phyloP scores from a whole-genome alignment of 306 rosid species.

The Vigna mungo region DNA sequence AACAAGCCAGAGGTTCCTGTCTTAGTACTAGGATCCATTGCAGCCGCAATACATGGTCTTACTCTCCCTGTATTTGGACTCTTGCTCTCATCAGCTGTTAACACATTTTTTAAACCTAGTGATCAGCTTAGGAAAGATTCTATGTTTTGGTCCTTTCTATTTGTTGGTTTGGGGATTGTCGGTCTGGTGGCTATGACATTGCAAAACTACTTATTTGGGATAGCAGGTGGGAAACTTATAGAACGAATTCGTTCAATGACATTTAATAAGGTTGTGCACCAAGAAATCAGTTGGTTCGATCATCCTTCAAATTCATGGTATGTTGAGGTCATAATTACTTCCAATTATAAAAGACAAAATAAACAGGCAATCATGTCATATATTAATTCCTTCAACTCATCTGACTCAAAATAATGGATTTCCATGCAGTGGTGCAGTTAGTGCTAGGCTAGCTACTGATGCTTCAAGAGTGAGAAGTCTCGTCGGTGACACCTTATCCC shows the following conservation, averaged over 20 bases:
- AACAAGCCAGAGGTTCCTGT: conserved; percentile 76
- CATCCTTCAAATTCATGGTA: conserved; percentile 90
- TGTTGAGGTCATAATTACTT: background rate
- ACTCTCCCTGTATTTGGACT: conserved; percentile 74
- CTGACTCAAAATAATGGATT: conserved; percentile 10
- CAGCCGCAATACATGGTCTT: conserved; percentile 67
- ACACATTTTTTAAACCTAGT: conserved; percentile 66
- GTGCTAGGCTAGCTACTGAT: conserved; percentile 88
- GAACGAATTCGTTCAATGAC: conserved; percentile 76
- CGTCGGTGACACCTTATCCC: conserved; percentile 81
- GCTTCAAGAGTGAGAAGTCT: conserved; percentile 75
- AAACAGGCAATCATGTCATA: background rate
- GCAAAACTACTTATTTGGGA: conserved; percentile 68
- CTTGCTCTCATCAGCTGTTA: conserved; percentile 73
- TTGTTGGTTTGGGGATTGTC: conserved; percentile 60
- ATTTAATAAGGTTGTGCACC: conserved; percentile 83
- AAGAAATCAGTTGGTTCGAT: conserved; percentile 86
- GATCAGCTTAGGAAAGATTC: conserved; percentile 61
- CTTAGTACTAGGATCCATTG: conserved; percentile 68
- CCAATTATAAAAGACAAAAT: background rate
- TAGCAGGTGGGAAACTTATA: conserved; percentile 86
- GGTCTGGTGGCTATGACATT: conserved; percentile 48
- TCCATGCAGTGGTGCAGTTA: conserved; percentile 73
- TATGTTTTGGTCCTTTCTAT: conserved; percentile 67
- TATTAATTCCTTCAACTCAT: conserved; percentile 12